These are phyloP conservation scores for Leptodermis oblonga DNA, from an alignment of 257 asterid species.

Conservation along the genomic window DNA sequence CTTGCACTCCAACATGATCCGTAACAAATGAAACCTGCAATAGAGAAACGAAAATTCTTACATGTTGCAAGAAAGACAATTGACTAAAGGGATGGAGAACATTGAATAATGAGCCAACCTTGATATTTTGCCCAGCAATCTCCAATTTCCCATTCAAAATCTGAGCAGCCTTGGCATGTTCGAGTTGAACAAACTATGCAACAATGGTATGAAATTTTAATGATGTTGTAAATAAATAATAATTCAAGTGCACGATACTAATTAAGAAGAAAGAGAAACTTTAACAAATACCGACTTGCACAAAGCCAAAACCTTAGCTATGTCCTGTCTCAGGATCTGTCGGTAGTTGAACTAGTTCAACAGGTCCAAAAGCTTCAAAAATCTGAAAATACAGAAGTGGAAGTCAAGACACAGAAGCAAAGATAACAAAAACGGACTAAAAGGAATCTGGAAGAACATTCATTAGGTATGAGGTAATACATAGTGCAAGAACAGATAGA, in stretches of 20 bases:
- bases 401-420: slow-evolving; percentile 1
- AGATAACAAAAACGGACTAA: not conserved
- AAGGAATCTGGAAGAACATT: not conserved
- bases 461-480: not conserved
- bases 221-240: not conserved
- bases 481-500: not conserved
- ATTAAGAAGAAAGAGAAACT: slow-evolving; percentile 10
- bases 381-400: slow-evolving; percentile 36
- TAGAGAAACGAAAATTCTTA: slow-evolving; percentile 9
- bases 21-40: slow-evolving; percentile 90
- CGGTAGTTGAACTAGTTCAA: slow-evolving; percentile 96
- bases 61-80: slow-evolving; percentile 5
- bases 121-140: slow-evolving; percentile 91
- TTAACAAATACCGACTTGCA: slow-evolving; percentile 67
- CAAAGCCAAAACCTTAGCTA: slow-evolving; percentile 98
- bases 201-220: slow-evolving; percentile 16
- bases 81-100: not conserved
- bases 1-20: slow-evolving; percentile 83
- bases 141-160: slow-evolving; percentile 88
- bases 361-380: slow-evolving; percentile 98
- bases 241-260: not conserved
- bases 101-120: slow-evolving; percentile 41
- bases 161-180: slow-evolving; percentile 92
- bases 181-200: slow-evolving; percentile 71
- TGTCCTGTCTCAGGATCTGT: slow-evolving; percentile 97